phyloP scores from a whole-genome alignment of 2,329 filamentous ascomycete genomes.

The Aspergillus persii region DNA sequence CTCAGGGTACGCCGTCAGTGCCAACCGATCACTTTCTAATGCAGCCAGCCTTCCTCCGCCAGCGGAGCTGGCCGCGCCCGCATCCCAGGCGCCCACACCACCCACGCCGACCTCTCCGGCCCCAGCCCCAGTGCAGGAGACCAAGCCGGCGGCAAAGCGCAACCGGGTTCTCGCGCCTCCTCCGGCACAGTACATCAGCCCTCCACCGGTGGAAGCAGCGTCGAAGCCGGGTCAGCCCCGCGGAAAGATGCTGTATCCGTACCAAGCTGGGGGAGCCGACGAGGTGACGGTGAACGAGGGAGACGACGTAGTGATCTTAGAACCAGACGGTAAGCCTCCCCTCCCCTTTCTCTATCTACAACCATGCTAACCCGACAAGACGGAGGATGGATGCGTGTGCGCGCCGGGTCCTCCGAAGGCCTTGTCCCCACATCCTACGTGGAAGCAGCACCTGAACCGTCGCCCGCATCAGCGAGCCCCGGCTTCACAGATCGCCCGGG shows the following conservation, averaged over 20 bases:
- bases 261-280: constrained; percentile 75
- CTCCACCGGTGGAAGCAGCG: constrained; percentile 52
- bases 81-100: constrained; percentile 4
- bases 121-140: constrained; percentile 17
- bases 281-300: constrained; percentile 80
- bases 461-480: constrained; percentile 36
- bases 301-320: constrained; percentile 71
- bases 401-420: constrained; percentile 69
- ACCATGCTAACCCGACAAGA: constrained; percentile 8
- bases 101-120: constrained; percentile 19
- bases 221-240: constrained; percentile 55
- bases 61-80: constrained; percentile 41
- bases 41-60: constrained; percentile 51
- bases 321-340: constrained; percentile 78
- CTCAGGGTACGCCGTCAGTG: constrained; percentile 80
- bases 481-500: constrained; percentile 57
- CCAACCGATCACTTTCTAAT: constrained; percentile 71
- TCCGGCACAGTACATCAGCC: constrained; percentile 73
- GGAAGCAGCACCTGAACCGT: constrained; percentile 58
- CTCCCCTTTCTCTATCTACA: background rate
- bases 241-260: constrained; percentile 87
- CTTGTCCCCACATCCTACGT: constrained; percentile 86
- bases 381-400: constrained; percentile 80
- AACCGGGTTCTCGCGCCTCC: constrained; percentile 84
- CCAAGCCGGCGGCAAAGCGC: constrained; percentile 46